These are phyloP conservation scores for Phytophthora boehmeriae DNA, from an alignment of 352 stramenopile genomes.

Conservation along the genomic window DNA sequence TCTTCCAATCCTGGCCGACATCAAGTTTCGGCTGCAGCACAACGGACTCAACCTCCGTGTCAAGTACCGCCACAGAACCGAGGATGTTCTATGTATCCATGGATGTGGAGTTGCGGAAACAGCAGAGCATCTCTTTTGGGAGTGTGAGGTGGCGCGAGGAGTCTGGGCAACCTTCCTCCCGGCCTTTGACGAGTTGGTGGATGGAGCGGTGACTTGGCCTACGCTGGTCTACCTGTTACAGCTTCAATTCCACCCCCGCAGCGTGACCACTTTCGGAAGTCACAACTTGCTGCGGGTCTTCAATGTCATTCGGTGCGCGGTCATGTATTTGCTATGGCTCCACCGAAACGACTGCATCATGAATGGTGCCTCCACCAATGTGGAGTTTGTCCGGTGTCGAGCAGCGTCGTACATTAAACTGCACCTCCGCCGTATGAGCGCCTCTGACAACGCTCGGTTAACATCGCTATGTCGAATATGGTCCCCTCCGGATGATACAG, in stretches of 20 bases:
- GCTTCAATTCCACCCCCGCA: too few species aligned
- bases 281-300: slow-evolving; percentile 26
- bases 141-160: background rate
- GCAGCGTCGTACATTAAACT: slow-evolving; percentile 5
- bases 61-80: slow-evolving; percentile 14
- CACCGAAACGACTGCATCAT: slow-evolving; percentile 13
- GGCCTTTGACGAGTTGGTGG: background rate
- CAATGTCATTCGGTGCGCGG: slow-evolving; percentile 19
- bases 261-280: background rate
- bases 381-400: slow-evolving; percentile 1
- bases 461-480: background rate
- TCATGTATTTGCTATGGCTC: slow-evolving; percentile 19
- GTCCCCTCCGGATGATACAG: background rate
- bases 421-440: slow-evolving; percentile 3
- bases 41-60: slow-evolving; percentile 14
- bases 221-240: slow-evolving; percentile 7
- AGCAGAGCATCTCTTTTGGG: slow-evolving; percentile 19
- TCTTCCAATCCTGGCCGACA: slow-evolving; percentile 13
- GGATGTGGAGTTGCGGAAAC: slow-evolving; percentile 5
- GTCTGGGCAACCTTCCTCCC: slow-evolving; percentile 2
- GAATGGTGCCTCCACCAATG: background rate
- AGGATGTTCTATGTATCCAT: slow-evolving; percentile 14
- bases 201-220: background rate
- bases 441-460: background rate
- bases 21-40: slow-evolving; percentile 25